These are phyloP conservation scores for Erysiphe pisi DNA, from an alignment of 2,329 filamentous ascomycete species.

Conservation along the genomic window DNA sequence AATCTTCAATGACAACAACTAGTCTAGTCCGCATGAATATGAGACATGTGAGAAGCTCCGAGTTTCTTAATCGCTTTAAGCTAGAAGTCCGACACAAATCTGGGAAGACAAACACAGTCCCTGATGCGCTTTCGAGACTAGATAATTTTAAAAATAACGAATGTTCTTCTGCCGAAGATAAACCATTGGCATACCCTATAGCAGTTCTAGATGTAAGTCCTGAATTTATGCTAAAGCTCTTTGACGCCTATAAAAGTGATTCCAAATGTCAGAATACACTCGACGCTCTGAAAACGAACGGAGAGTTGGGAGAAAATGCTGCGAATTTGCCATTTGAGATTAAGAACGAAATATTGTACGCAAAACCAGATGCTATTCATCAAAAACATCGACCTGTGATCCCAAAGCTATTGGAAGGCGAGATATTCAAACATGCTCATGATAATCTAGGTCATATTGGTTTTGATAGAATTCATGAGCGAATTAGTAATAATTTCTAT, in stretches of 20 bases:
- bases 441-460: slow-evolving; percentile 24
- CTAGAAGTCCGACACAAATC: background rate
- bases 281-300: background rate
- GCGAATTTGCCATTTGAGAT: slow-evolving; percentile 8
- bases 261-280: background rate
- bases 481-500: slow-evolving; percentile 10
- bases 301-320: background rate
- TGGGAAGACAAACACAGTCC: background rate
- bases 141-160: background rate
- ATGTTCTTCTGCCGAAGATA: background rate
- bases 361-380: slow-evolving; percentile 5
- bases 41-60: background rate
- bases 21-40: background rate
- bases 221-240: background rate
- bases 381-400: background rate
- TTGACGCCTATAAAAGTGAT: background rate
- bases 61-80: background rate
- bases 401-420: background rate
- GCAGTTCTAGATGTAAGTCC: background rate
- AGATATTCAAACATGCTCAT: slow-evolving; percentile 2
- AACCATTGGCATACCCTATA: slow-evolving; percentile 1
- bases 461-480: slow-evolving; percentile 5
- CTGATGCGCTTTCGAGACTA: background rate
- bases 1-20: slow-evolving; percentile 6
- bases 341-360: background rate